These are phyloP conservation scores for Ophioceras dolichostomum DNA, from an alignment of 2,329 filamentous ascomycete genomes.

Conservation along the genomic window DNA sequence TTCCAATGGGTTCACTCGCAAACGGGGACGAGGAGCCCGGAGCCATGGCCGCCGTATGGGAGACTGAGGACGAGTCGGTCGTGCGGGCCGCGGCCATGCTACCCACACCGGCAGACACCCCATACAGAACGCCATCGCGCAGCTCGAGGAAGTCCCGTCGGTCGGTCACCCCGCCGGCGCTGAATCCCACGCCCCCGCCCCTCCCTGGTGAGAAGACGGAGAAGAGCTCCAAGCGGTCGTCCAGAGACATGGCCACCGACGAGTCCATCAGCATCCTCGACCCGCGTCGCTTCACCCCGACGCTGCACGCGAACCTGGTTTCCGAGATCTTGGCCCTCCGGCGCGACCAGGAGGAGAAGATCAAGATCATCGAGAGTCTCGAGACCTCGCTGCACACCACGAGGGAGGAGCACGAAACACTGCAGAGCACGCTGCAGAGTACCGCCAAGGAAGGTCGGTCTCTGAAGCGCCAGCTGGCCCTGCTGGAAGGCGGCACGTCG, in stretches of 20 bases:
- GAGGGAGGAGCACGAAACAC: conserved; percentile 60
- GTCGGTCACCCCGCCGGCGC: conserved; percentile 51
- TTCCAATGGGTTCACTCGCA: too few species aligned
- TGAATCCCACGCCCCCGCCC: conserved; percentile 47
- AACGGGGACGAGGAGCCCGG: not conserved
- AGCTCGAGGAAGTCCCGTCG: conserved; percentile 48
- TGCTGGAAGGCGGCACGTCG: conserved; percentile 78
- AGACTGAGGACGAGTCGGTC: conserved; percentile 52
- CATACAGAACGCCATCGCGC: conserved; percentile 61
- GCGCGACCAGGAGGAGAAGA: conserved; percentile 83
- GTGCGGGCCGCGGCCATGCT: conserved; percentile 34
- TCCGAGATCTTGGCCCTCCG: conserved; percentile 84
- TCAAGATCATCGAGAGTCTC: conserved; percentile 72
- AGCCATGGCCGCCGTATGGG: conserved; percentile 44
- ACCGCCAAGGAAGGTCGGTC: conserved; percentile 67
- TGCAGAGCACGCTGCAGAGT: conserved; percentile 49
- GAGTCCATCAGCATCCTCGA: conserved; percentile 68
- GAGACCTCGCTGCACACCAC: conserved; percentile 62
- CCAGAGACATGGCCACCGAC: conserved; percentile 48
- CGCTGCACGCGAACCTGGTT: conserved; percentile 84
- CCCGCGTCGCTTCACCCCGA: conserved; percentile 87
- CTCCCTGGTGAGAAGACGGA: conserved; percentile 29
- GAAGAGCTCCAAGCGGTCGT: conserved; percentile 35
- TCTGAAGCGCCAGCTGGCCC: conserved; percentile 71
- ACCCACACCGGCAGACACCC: conserved; percentile 59